phyloP scores from a whole-genome alignment of 306 rosid species.

The Pachyrhizus erosus region DNA sequence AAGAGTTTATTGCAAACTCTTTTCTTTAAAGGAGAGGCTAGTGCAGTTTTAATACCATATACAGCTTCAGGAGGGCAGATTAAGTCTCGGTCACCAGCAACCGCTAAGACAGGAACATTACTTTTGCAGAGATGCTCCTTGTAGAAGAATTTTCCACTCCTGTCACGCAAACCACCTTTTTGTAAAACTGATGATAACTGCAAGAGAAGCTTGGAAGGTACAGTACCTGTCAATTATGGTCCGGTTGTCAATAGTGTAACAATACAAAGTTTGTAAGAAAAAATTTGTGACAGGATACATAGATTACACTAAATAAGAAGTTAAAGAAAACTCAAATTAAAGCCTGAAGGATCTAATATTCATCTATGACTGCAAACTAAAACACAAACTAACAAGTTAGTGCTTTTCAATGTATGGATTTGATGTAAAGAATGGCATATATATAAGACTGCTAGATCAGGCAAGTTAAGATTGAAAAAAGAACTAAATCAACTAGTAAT shows the following conservation, averaged over 20 bases:
- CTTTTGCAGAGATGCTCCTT: slow-evolving; percentile 71
- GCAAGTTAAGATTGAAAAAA: neutral
- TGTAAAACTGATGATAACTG: slow-evolving; percentile 72
- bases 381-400: neutral
- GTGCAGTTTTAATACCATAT: slow-evolving; percentile 64
- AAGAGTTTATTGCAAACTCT: neutral
- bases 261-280: slow-evolving; percentile 15
- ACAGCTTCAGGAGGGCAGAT: slow-evolving; percentile 96
- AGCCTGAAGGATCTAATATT: neutral
- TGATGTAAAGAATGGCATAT: neutral
- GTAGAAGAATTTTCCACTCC: slow-evolving; percentile 72
- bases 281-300: neutral
- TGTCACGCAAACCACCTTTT: slow-evolving; percentile 74
- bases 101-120: slow-evolving; percentile 75
- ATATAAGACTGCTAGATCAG: neutral
- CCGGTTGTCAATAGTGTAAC: slow-evolving; percentile 19
- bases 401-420: neutral
- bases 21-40: neutral
- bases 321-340: neutral
- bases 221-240: slow-evolving; percentile 64
- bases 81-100: slow-evolving; percentile 88
- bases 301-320: neutral
- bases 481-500: neutral
- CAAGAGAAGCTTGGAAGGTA: slow-evolving; percentile 82
- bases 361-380: neutral